Evolutionary conservation across 306 rosid genomes (phyloP), one percentile per base, ranked within the genome.

Genomic region (Quercus agrifolia): DNA sequence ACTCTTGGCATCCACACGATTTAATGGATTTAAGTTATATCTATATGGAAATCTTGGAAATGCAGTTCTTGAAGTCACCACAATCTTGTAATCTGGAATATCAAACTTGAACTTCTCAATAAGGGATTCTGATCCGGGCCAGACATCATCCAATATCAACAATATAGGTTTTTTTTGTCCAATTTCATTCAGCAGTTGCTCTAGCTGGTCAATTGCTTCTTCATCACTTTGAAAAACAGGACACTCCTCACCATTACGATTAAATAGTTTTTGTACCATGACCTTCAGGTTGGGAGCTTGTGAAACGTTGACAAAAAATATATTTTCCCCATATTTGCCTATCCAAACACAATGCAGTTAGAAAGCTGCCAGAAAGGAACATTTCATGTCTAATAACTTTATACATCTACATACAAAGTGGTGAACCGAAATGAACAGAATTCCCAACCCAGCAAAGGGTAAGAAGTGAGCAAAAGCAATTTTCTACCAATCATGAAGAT

Each of bases 31-130:
- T 44, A 87, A 54, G 25, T 35, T 3, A 61, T 87, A 84, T 0
- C 44, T 3, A 14, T 74, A 30, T 3, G 70, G 59, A 63, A 78
- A 84, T 38, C 52, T 68, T 19, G 67, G 52, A 33, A 87, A 71
- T 19, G 23, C 41, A 8, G 12, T 78, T 55, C 86, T 67, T 23
- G 88, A 87, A 8, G 88, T 87, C 59, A 84, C 90, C 84, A 87
- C 56, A 70, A 83, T 46, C 73, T 87, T 87, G 80, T 51, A 79
- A 19, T 28, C 38, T 15, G 84, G 78, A 15, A 74, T 44, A 23
- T 77, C 5, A 15, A 78, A 77, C 8, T 4, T 3, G 5, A 82
- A 69, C 17, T 76, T 82, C 6, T 76, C 77, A 68, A 85, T 18
- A 28, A 82, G 73, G 74, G 21, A 38, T 28, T 38, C 78, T 41